Base-by-base conservation (phyloP, 1,139 yeast genomes). In the Entelexis sorbosivorans region DNA sequence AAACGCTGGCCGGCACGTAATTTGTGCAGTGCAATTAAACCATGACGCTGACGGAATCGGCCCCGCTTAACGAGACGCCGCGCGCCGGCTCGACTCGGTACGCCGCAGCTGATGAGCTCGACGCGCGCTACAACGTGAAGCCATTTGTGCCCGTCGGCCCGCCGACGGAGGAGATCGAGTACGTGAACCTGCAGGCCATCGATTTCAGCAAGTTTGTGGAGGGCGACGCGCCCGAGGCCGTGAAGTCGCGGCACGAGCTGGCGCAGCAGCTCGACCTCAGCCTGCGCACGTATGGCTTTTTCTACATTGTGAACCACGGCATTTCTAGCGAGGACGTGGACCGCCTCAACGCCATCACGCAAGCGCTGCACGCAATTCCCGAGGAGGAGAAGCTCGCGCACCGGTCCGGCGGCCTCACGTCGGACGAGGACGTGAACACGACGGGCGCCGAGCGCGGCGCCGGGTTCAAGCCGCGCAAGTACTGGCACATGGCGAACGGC, bases 381-480 rank as follows among this genome's bases (percentile, higher is more conserved):
- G 70, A 71, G 13, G 73, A 71, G 20, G 69, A 63, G 35, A 73
- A 74, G 58, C 54, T 58, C n/a, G 59, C 67, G 32, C 71, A 68
- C 53, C 60, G 71, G 33, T 73, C 75, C 2, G 74, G 76, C 19
- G 69, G 72, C 2, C 57, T 61, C 24, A 61, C 63, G 7, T 65
- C 68, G 17, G 73, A 69, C 52, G 62, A 64, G 39, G 73, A 69
- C 51, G 59, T 64, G 7, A 65, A 63, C 20, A 65, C 70, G 1
- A 52, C 66, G 43, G 77, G 78, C 1, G 75, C 73, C 13, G 76
- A 73, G 54, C 63, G 76, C 46, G 76, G 76, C 11, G 63, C 65
- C 31, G 77, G 77, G 0, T 74, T 64, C 60, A 74, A 74, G 56
- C 78, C 78, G 8, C 31, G 77, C 61, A 69, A 33, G 66, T 55